phyloP scores from a whole-genome alignment of 2,329 filamentous ascomycete genomes.

The Leptographium galeiforme region DNA sequence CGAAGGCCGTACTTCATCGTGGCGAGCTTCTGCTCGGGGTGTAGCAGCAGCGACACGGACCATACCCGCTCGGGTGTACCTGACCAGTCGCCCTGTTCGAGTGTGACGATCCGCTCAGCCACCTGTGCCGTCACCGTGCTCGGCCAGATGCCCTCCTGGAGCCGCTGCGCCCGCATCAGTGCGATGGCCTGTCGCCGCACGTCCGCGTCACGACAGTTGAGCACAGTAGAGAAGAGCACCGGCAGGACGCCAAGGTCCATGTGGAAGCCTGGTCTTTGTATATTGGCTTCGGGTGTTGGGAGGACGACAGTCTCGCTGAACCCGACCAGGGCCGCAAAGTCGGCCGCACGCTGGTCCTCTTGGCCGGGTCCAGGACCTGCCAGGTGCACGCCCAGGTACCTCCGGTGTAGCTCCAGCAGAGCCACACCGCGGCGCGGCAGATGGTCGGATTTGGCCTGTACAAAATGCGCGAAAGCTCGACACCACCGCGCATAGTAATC shows the following conservation, averaged over 20 bases:
- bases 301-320: slow-evolving; percentile 1
- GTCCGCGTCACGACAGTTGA: slow-evolving; percentile 1
- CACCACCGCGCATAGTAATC: background rate
- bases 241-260: slow-evolving; percentile 9
- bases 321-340: background rate
- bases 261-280: slow-evolving; percentile 1
- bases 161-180: background rate
- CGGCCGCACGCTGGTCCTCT: background rate
- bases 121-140: background rate
- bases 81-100: background rate
- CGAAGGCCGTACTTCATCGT: background rate
- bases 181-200: slow-evolving; percentile 5
- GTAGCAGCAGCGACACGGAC: background rate
- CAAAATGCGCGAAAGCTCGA: slow-evolving; percentile 1
- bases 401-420: slow-evolving; percentile 2
- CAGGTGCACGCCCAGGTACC: slow-evolving; percentile 1
- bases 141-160: slow-evolving; percentile 9
- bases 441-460: background rate
- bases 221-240: slow-evolving; percentile 4
- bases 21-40: background rate
- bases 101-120: slow-evolving; percentile 1
- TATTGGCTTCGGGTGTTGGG: too few species aligned
- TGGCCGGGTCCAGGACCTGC: background rate
- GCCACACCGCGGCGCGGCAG: background rate
- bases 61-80: background rate